A percentile compares a stretch with the other conserved stretches of the same genome.
Conservation (phyloP, 1,284 basidiomycete genomes). For the Neonothopanus nambi region DNA sequence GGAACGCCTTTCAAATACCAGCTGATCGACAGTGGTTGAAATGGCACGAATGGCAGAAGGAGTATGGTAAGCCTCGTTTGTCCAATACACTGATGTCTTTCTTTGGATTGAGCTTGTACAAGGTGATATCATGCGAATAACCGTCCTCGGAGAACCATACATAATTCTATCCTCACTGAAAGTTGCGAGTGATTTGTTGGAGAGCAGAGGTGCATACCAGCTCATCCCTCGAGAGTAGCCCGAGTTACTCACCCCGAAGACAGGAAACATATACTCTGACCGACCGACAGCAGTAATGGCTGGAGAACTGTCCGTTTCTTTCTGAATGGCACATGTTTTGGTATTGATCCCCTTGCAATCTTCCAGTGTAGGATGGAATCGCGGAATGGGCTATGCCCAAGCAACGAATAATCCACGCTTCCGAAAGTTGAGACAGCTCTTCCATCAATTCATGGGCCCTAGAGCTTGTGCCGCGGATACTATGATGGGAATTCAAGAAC, state of each 20-base stretch:
- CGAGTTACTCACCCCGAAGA: no score
- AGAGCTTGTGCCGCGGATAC: slow-evolving; percentile 28
- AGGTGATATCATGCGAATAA: slow-evolving; percentile 5
- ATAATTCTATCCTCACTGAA: slow-evolving; percentile 20
- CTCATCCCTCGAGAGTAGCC: no score
- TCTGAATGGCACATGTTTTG: not conserved
- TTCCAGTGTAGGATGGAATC: slow-evolving; percentile 41
- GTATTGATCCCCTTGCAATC: not conserved
- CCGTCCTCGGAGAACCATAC: not conserved
- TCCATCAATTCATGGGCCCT: slow-evolving; percentile 40
- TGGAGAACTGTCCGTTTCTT: slow-evolving; percentile 39
- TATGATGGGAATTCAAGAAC: slow-evolving; percentile 30
- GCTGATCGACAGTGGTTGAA: slow-evolving; percentile 15
- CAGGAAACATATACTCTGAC: slow-evolving; percentile 18
- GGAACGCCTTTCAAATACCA: slow-evolving; percentile 18
- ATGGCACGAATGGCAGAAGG: slow-evolving; percentile 17
- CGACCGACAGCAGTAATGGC: slow-evolving; percentile 32
- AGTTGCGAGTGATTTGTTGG: slow-evolving; percentile 17
- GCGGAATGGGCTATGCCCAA: slow-evolving; percentile 39
- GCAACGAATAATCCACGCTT: slow-evolving; percentile 35
- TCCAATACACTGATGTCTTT: not conserved
- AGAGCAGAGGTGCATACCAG: slow-evolving; percentile 8
- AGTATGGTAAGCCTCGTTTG: slow-evolving; percentile 14
- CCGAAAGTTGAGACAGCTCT: slow-evolving; percentile 39
- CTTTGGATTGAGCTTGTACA: not conserved